Evolutionary conservation across 108 stramenopile species (phyloP), one percentile per base, ranked within the genome.

Genomic region (Hondaea fermentalgiana): DNA sequence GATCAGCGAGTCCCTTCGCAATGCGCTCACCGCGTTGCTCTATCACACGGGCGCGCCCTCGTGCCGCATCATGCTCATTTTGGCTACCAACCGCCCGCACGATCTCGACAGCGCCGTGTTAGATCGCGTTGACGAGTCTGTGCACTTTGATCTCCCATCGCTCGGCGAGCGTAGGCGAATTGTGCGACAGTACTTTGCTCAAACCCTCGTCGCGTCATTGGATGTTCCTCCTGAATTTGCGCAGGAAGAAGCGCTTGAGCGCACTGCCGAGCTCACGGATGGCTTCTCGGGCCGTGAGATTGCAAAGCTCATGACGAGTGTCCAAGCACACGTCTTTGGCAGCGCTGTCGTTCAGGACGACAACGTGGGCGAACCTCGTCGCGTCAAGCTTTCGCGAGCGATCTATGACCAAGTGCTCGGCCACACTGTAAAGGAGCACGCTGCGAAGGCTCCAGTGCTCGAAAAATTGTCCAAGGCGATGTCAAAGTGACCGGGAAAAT

Each of bases 51-150:
- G 94, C 16, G 92, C 93, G 58, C 94, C 93, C 16, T 94, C 93
- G 64, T 89, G 96, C 96, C 10, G 96, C 89, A 97, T 99, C 92
- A 99, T 99, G 99, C 96, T 99, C 95, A 98, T 99, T 29, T 97
- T 97, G 89, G 99, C 99, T 6, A 97, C 97, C 90, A 99, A 99
- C 93, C 97, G 98, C 90, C 98, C 99, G 35, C 92, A 95, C 55
- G 97, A 99, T 89, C 98, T 99, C 88, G 99, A 99, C 90, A 95
- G 94, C 89, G 99, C 99, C 42, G 93, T 99, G 64, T 92, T 97
- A 93, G 99, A 99, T 95, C 98, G 99, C 92, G 95, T 98, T 72
- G 99, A 99, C 93, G 99, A 99, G 94, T 98, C 98, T 96, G 97
- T 99, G 12, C 96, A 96, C 87, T 99, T 99, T 89, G 95, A 93